Percentiles rank a stretch among this genome's conserved stretches.
Conservation (phyloP, 225 moss, liverwort and hornwort species). For the Neckera pumila region DNA sequence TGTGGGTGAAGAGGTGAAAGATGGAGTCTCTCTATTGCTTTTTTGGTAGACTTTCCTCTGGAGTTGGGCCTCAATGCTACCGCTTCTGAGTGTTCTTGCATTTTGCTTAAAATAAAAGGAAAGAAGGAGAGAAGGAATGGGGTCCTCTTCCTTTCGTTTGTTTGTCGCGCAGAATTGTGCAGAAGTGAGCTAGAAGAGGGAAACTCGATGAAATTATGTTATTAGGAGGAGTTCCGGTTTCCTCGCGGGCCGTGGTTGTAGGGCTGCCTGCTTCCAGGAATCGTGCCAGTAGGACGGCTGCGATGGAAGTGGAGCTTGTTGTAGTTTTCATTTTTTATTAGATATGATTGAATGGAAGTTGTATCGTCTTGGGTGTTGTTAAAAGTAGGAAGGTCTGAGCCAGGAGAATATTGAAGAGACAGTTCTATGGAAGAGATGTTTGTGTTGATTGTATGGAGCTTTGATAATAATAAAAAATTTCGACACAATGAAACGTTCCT, state of each 20-base stretch:
- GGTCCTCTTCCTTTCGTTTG: neutral
- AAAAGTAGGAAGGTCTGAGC: neutral
- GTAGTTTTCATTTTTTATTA: neutral
- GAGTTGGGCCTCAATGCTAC: neutral
- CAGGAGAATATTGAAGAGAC: neutral
- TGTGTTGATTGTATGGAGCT: neutral
- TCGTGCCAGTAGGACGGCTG: slow-evolving; percentile 1
- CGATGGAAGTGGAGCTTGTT: neutral
- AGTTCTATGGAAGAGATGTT: neutral
- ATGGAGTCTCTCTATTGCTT: neutral
- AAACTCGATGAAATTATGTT: neutral
- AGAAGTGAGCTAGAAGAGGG: neutral
- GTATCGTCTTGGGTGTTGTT: neutral
- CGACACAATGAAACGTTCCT: neutral
- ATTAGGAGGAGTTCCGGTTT: neutral
- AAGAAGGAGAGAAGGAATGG: neutral
- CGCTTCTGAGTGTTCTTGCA: no score
- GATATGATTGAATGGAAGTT: neutral
- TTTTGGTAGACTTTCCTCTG: neutral
- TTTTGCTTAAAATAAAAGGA: neutral
- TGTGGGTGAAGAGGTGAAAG: neutral
- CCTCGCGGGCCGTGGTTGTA: neutral
- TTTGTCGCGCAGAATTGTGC: neutral
- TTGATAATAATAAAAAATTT: neutral
- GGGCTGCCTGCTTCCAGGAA: slow-evolving; percentile 5